A percentile compares a stretch with the other conserved stretches of the same genome.
Conservation (phyloP, 352 stramenopile species). For the Phytophthora cactorum region DNA sequence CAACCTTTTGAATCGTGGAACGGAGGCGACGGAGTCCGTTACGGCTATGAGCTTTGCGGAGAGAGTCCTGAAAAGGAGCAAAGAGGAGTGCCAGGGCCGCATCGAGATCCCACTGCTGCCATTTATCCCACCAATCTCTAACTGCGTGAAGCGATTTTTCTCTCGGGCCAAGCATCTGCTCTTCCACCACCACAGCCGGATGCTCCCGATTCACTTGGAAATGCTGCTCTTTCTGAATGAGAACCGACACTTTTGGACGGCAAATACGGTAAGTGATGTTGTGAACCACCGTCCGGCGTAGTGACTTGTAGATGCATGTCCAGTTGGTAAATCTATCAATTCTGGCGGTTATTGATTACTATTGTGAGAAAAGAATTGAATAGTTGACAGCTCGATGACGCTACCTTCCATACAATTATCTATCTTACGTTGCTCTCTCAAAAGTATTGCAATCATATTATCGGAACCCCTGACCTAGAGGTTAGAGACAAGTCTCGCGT, state of each 20-base stretch:
- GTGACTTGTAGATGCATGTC: too few species aligned
- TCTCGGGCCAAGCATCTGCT: not conserved
- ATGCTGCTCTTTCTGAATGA: conserved; percentile 5
- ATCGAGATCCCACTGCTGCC: not conserved
- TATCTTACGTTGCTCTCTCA: too few species aligned
- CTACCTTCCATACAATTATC: too few species aligned
- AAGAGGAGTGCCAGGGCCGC: not conserved
- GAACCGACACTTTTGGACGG: not conserved
- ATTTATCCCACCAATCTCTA: not conserved
- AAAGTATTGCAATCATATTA: too few species aligned
- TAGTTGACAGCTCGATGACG: too few species aligned
- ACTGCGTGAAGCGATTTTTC: conserved; percentile 2
- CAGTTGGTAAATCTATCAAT: too few species aligned
- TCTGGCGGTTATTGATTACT: too few species aligned
- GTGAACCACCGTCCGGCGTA: not conserved
- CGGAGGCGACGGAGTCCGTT: not conserved
- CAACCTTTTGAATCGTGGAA: not conserved
- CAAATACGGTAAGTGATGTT: not conserved
- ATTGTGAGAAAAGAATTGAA: too few species aligned
- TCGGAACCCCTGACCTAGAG: too few species aligned
- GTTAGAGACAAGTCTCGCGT: too few species aligned
- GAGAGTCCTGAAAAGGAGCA: not conserved
- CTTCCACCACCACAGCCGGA: not conserved
- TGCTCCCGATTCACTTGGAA: conserved; percentile 1
- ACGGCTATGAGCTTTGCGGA: not conserved